Evolutionary conservation across 768 basidiomycete genomes (phyloP), one percentile per base, ranked within the genome.

Genomic region (Tricholomella constricta): DNA sequence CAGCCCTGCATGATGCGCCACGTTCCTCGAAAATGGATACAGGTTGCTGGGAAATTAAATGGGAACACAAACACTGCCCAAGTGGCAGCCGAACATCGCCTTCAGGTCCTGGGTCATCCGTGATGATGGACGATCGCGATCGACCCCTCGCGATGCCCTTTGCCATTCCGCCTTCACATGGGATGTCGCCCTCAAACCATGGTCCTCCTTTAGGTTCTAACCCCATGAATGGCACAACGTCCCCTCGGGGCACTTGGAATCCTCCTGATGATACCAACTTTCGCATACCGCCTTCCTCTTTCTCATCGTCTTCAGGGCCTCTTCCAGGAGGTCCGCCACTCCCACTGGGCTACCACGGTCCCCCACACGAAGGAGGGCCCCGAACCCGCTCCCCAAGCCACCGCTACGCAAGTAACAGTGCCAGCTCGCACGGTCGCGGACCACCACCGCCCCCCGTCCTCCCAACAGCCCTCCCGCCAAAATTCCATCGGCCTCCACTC

Each of bases 41-140:
- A 1, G 68, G 75, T 4, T 84, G 85, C 53, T 91, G 87, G 83
- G 87, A 88, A 61, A 76, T 91, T 35, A 93, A 91, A 63, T 93
- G 88, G 87, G 74, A 78, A 23, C 82, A 88, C 52, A 58, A 72
- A 62, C 62, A 62, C 49, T 55, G 23, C 59, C 12, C 72, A 20
- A 72, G 72, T 25, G 66, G 71, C 23, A 31, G 47, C 26, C 50
- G 47, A 35, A 22, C 43, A 6, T 51, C 57, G 6, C 45, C 57
- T 12, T 51, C 47, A 37, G 48, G 47, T 20, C 1, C 63, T 57
- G 53, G 62, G 58, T 27, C 49, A 9, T 63, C 64, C n/a, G 57
- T 67, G 25, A 58, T 70, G 43, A 72, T 77, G 45, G 78, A 80
- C 37, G 79, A 79, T 14, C 73, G 76, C 32, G 83, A 85, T 48